A percentile compares a stretch with the other conserved stretches of the same genome.
phyloP scores from a whole-genome alignment of 805 yeast genomes.

The Kodamaea nitidulidarum region DNA sequence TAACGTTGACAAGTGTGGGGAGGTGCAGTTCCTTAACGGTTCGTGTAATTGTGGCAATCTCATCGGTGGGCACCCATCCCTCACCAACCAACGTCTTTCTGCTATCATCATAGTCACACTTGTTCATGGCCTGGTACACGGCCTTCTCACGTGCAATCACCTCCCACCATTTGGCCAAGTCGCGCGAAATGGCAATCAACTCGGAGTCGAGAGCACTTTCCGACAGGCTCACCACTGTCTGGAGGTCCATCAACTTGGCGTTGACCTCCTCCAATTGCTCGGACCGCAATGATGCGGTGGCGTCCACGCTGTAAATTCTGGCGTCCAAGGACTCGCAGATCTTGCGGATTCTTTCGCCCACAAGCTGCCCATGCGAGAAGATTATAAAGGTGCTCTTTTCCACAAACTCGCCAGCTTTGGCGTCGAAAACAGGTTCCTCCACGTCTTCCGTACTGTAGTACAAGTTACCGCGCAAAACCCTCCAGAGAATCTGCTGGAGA shows the following conservation, averaged over 20 bases:
- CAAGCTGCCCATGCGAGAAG: constrained; percentile 83
- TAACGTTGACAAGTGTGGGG: constrained; percentile 52
- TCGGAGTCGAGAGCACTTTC: constrained; percentile 71
- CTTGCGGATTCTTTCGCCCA: constrained; percentile 67
- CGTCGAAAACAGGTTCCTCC: constrained; percentile 62
- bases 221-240: constrained; percentile 38
- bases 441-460: constrained; percentile 73
- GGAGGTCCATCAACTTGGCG: constrained; percentile 29
- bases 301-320: constrained; percentile 58
- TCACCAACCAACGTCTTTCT: constrained; percentile 88
- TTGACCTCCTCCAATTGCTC: constrained; percentile 28
- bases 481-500: constrained; percentile 82
- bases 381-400: constrained; percentile 82
- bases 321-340: constrained; percentile 92
- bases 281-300: constrained; percentile 23
- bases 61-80: constrained; percentile 93
- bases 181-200: constrained; percentile 70
- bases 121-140: constrained; percentile 72
- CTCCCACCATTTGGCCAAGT: constrained; percentile 67
- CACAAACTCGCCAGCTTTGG: constrained; percentile 50
- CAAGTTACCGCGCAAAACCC: constrained; percentile 89
- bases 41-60: constrained; percentile 58
- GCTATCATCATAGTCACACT: constrained; percentile 75
- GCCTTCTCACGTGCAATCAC: constrained; percentile 69
- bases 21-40: constrained; percentile 63